Conservation (phyloP, 305 asterid species). For the Fraxinus ornus region DNA sequence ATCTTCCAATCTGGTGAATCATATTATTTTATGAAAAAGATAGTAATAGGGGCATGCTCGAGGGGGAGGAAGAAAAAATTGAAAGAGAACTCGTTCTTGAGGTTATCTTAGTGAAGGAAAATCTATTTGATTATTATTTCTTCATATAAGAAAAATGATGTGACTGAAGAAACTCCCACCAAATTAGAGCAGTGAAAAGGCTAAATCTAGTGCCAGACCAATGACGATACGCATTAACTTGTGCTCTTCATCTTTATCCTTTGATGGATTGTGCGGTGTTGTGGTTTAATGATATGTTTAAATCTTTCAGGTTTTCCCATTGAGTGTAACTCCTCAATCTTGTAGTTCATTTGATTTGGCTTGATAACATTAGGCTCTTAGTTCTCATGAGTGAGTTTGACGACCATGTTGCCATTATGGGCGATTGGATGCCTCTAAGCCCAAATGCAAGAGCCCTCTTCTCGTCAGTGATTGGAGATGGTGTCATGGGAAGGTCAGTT, state of each 20-base stretch:
- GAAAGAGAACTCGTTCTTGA: neutral
- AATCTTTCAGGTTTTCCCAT: conserved; percentile 16
- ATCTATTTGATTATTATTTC: neutral
- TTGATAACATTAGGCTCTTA: neutral
- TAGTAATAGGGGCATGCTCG: neutral
- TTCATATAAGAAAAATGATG: neutral
- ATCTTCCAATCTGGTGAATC: neutral
- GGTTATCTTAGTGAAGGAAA: neutral
- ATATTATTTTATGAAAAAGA: neutral
- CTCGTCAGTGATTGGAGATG: conserved; percentile 39
- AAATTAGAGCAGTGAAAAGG: neutral
- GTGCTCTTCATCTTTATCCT: neutral
- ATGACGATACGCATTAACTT: neutral
- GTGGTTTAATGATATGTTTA: neutral
- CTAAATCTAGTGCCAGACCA: neutral
- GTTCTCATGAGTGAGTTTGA: conserved; percentile 22
- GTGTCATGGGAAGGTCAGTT: conserved; percentile 27
- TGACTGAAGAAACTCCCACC: neutral
- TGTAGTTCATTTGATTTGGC: neutral
- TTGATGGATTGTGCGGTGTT: neutral
- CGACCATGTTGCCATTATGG: neutral
- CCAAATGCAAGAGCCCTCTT: conserved; percentile 13
- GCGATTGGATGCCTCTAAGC: neutral
- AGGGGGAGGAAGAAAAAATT: neutral
- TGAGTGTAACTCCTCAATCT: neutral